Evolutionary conservation across 2,329 filamentous ascomycete genomes (phyloP).

Genomic region (Penicillium freii): DNA sequence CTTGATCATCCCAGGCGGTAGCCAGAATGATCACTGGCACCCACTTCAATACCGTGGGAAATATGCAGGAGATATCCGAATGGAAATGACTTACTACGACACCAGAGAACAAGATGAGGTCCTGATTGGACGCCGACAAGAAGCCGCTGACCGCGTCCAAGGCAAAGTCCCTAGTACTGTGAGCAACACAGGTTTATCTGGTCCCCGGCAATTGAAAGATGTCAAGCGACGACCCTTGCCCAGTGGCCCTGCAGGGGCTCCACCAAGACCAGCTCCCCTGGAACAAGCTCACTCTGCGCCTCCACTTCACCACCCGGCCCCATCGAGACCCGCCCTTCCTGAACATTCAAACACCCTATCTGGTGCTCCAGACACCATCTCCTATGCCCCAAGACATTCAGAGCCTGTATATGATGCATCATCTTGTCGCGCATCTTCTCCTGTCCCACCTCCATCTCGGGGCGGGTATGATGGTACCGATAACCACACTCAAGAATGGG

Average conservation of each 20-base stretch:
- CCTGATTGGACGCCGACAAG: conserved; percentile 54
- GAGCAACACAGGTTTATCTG: conserved; percentile 34
- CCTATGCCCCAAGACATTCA: conserved; percentile 75
- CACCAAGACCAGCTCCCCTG: conserved; percentile 31
- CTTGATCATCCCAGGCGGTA: conserved; percentile 80
- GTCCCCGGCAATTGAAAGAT: conserved; percentile 56
- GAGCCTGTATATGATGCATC: conserved; percentile 51
- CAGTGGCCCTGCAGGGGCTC: conserved; percentile 63
- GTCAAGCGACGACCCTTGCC: conserved; percentile 84
- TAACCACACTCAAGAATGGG: conserved; percentile 31
- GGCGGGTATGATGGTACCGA: conserved; percentile 33
- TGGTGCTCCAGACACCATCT: conserved; percentile 65
- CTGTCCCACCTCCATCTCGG: conserved; percentile 10
- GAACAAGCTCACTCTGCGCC: conserved; percentile 24
- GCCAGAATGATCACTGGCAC: conserved; percentile 94
- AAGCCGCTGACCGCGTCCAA: conserved; percentile 38
- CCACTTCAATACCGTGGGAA: conserved; percentile 82
- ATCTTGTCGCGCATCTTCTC: conserved; percentile 28
- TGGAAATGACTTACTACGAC: conserved; percentile 97
- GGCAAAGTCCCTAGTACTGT: conserved; percentile 24
- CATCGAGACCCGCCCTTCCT: conserved; percentile 25
- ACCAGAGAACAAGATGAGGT: conserved; percentile 77
- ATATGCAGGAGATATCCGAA: conserved; percentile 90
- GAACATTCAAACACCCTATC: conserved; percentile 32
- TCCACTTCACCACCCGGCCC: conserved; percentile 23